Evolutionary conservation across 768 basidiomycete species (phyloP).

Genomic region (Tricholoma terreum): DNA sequence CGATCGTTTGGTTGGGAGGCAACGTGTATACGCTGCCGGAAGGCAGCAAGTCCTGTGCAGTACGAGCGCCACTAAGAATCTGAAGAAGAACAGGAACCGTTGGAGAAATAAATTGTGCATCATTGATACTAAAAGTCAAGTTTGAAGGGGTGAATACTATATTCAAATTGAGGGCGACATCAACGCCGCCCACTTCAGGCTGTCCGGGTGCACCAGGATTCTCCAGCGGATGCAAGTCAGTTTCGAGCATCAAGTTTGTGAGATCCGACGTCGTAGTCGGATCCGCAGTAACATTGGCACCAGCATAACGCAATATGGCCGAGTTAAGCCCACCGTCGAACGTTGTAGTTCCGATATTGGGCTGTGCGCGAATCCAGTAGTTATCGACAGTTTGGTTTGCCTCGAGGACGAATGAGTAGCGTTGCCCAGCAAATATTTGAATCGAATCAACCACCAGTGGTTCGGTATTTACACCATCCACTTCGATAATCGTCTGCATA

Average conservation of each 20-base stretch:
- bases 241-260: conserved; percentile 28
- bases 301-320: conserved; percentile 47
- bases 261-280: conserved; percentile 17
- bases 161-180: conserved; percentile 20
- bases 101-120: conserved; percentile 32
- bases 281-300: conserved; percentile 23
- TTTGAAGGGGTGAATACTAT: conserved; percentile 13
- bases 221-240: conserved; percentile 11
- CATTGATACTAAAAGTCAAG: conserved; percentile 28
- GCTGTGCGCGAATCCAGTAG: conserved; percentile 38
- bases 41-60: conserved; percentile 46
- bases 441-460: conserved; percentile 38
- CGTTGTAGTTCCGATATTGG: conserved; percentile 18
- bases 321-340: conserved; percentile 45
- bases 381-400: conserved; percentile 38
- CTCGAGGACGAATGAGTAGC: conserved; percentile 34
- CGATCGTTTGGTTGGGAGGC: conserved; percentile 42
- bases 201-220: conserved; percentile 10
- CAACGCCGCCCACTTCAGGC: conserved; percentile 18
- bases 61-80: conserved; percentile 50
- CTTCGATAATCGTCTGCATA: conserved; percentile 37
- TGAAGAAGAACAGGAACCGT: conserved; percentile 56
- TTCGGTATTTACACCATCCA: conserved; percentile 30
- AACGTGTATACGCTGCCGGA: conserved; percentile 43
- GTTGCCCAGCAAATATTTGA: conserved; percentile 38